A percentile compares a stretch with the other conserved stretches of the same genome.
Evolutionary conservation across 768 basidiomycete species (phyloP).

Genomic region (Rhizopogon vinicolor): DNA sequence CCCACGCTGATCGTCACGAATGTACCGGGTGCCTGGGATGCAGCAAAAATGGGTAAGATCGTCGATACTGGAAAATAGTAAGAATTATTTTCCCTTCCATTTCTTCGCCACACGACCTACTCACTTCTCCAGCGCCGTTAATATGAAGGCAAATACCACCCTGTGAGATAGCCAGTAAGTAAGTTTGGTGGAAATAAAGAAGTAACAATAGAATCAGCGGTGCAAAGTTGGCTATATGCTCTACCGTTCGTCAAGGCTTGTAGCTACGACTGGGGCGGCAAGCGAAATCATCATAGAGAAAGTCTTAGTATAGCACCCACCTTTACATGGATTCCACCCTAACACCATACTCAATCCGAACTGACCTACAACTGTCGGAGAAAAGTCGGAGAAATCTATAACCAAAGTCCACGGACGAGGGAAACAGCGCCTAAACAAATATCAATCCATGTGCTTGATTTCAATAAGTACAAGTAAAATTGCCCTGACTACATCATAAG

Average conservation of each 20-base stretch:
- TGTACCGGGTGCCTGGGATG: not conserved
- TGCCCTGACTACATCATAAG: conserved; percentile 79
- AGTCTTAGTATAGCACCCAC: conserved; percentile 25
- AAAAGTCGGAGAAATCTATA: conserved; percentile 73
- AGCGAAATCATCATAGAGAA: conserved; percentile 50
- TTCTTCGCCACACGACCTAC: not conserved
- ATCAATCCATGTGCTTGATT: not conserved
- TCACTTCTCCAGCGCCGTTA: not conserved
- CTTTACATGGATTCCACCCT: not conserved
- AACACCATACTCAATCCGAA: conserved; percentile 30
- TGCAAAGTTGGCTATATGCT: conserved; percentile 69
- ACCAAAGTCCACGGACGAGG: conserved; percentile 60
- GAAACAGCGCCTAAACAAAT: conserved; percentile 50
- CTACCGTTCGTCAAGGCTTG: conserved; percentile 58
- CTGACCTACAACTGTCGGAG: conserved; percentile 61
- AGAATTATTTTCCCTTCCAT: too few species aligned
- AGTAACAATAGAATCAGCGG: conserved; percentile 38
- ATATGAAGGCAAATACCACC: not conserved
- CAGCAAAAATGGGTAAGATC: not conserved
- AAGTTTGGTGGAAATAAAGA: conserved; percentile 1
- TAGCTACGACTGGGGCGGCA: conserved; percentile 76
- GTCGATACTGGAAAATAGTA: not conserved
- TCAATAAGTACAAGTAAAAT: conserved; percentile 4
- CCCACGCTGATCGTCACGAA: not conserved
- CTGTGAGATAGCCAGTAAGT: too few species aligned